Evolutionary conservation across 2,329 filamentous ascomycete species (phyloP).

Genomic region (Fusarium denticulatum): DNA sequence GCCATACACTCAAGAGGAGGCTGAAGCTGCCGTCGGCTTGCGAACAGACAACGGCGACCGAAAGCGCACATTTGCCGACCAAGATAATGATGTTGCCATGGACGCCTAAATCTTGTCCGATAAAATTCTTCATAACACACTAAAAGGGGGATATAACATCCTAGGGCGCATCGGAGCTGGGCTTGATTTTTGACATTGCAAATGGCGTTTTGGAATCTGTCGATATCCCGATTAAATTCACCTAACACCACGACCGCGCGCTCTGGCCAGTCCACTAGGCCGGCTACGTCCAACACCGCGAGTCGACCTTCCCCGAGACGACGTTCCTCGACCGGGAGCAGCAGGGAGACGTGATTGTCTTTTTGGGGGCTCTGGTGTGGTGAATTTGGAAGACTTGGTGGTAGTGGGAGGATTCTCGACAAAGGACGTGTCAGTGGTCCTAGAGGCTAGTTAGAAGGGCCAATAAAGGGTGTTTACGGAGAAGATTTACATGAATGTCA

Average conservation of each 20-base stretch:
- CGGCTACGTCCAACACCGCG: constrained; percentile 49
- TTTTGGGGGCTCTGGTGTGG: constrained; percentile 49
- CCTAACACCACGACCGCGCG: constrained; percentile 57
- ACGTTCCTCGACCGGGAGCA: constrained; percentile 51
- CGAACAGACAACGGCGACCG: constrained; percentile 69
- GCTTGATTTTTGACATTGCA: constrained; percentile 21
- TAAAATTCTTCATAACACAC: constrained; percentile 2
- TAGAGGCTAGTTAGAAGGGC: constrained; percentile 50
- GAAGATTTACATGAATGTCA: constrained; percentile 79
- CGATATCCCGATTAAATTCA: constrained; percentile 44
- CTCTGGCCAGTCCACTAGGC: constrained; percentile 57
- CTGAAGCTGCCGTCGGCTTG: constrained; percentile 81
- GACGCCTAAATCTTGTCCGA: constrained; percentile 38
- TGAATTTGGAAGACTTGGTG: constrained; percentile 60
- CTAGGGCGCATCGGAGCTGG: constrained; percentile 9
- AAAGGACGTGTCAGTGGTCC: constrained; percentile 91
- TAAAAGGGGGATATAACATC: not conserved
- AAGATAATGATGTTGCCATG: constrained; percentile 49
- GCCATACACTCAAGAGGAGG: constrained; percentile 86
- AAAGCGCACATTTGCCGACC: constrained; percentile 21
- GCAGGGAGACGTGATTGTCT: constrained; percentile 61
- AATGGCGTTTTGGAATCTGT: constrained; percentile 28
- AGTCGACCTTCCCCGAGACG: constrained; percentile 45
- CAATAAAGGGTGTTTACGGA: not conserved
- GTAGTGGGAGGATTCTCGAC: constrained; percentile 80